phyloP scores from a whole-genome alignment of 2,329 filamentous ascomycete species.

The Cordyceps militaris region DNA sequence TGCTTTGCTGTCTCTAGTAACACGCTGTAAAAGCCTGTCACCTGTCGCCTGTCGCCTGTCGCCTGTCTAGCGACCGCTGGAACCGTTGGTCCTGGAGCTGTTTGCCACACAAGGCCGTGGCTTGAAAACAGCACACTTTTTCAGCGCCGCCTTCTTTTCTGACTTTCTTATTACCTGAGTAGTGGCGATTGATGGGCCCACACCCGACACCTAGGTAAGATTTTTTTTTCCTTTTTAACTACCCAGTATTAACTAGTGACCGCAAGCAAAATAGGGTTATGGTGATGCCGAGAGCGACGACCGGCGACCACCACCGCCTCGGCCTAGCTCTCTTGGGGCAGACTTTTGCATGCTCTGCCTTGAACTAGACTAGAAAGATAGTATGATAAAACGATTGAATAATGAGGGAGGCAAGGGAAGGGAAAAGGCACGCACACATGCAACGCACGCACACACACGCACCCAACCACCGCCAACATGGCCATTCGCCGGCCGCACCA shows the following conservation, averaged over 20 bases:
- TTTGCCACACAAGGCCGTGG: too few species aligned
- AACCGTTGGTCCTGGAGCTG: background rate
- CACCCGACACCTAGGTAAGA: background rate
- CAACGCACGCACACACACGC: background rate
- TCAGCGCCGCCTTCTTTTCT: background rate
- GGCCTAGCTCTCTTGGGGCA: background rate
- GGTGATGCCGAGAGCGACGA: conserved; percentile 10
- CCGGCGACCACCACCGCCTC: conserved; percentile 1
- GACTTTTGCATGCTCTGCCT: background rate
- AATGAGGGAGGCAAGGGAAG: background rate
- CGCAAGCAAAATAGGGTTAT: conserved; percentile 14
- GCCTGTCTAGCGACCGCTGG: background rate
- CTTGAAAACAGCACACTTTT: too few species aligned
- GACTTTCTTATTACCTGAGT: background rate
- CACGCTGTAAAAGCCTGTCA: background rate
- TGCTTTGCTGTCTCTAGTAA: too few species aligned
- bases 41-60: background rate
- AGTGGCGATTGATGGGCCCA: conserved; percentile 7
- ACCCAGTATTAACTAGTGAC: background rate
- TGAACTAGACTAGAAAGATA: background rate
- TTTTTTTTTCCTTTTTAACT: background rate
- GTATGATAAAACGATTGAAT: background rate
- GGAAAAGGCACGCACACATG: too few species aligned
- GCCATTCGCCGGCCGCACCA: background rate
- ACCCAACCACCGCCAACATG: conserved; percentile 3